Percentiles rank a stretch among this genome's conserved stretches.
Conservation (phyloP, 2,329 filamentous ascomycete genomes). For the Ceratocystis lukuohia region DNA sequence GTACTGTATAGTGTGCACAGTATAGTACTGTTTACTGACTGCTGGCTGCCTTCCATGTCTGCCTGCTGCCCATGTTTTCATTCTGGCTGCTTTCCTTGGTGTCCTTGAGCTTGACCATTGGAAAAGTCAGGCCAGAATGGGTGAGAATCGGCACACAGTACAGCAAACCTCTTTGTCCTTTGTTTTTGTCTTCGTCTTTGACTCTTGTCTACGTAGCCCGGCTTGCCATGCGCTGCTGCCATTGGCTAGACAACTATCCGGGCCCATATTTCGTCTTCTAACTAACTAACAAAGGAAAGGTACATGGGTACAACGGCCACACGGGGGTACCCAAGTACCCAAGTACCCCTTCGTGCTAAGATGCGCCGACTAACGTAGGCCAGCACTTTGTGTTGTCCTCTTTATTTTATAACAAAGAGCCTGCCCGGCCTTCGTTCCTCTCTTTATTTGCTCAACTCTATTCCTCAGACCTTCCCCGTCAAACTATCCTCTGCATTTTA, state of each 20-base stretch:
- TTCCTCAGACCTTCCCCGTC: background rate
- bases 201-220: background rate
- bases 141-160: background rate
- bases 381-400: no score
- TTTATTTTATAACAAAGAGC: no score
- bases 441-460: no score
- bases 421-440: no score
- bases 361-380: no score
- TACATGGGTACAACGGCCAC: background rate
- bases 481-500: background rate
- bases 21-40: background rate
- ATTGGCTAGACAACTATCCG: background rate
- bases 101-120: background rate
- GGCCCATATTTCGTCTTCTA: background rate
- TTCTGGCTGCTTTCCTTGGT: background rate
- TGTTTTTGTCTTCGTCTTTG: background rate
- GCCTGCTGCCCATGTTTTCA: background rate
- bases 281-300: background rate
- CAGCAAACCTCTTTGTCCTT: background rate
- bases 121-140: background rate
- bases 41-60: background rate
- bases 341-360: no score
- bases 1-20: background rate
- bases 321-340: background rate
- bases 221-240: background rate